Evolutionary conservation across 345 rosid genomes (phyloP), one percentile per base, ranked within the genome.

Genomic region (Ailanthus altissimus): DNA sequence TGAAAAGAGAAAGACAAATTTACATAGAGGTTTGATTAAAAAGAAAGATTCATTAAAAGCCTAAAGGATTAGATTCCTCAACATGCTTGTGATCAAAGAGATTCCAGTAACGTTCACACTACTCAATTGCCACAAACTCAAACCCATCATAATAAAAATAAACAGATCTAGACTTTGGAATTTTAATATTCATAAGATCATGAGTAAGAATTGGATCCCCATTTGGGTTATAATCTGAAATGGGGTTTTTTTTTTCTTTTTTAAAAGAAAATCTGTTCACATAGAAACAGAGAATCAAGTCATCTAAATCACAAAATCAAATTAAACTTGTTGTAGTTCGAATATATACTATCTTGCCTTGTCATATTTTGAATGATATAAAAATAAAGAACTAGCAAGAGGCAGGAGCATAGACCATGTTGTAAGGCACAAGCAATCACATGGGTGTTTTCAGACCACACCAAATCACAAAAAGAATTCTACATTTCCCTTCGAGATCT

Each of bases 341-440:
- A n/a, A n/a, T n/a, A n/a, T n/a, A n/a, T n/a, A n/a, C n/a, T n/a
- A n/a, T n/a, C n/a, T 32, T 32, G 38, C 38, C 8, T 63, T 63
- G 47, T 63, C 25, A 8, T 38, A 8, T 38, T 63, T 38, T 38
- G 45, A 63, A 53, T 1, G 23, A 53, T 18, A 21, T 32, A 32
- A 32, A 32, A 32, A 5, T 18, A n/a, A n/a, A n/a, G n/a, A n/a
- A n/a, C n/a, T n/a, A 14, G 12, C 20, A 15, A 69, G 23, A 69
- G 45, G 43, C n/a, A 50, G 4, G 28, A 70, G 45, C 26, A 50
- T 10, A 20, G 42, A 20, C 49, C 49, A 36, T 51, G 62, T 43
- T 53, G 60, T 53, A 25, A 26, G 23, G 12, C 56, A 73, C 56
- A 59, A 73, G 76, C 67, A 73, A 73, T 59, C 76, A 73, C 76